A percentile compares a stretch with the other conserved stretches of the same genome.
phyloP scores from a whole-genome alignment of 176 grass and related monocot genomes.

The Typha latifolia region DNA sequence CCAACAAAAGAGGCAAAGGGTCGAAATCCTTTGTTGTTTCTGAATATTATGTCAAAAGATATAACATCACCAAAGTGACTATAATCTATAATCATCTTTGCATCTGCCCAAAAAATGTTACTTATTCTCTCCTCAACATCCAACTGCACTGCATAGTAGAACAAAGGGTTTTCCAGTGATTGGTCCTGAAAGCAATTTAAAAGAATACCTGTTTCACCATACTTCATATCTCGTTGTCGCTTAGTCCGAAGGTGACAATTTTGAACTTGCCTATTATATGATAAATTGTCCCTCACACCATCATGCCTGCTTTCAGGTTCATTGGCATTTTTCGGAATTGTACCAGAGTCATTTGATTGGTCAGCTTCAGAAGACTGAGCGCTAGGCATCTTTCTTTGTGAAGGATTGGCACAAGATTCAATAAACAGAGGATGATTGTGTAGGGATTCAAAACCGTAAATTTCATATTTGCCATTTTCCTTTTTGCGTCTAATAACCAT shows the following conservation, averaged over 20 bases:
- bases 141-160: conserved; percentile 49
- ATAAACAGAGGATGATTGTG: conserved; percentile 45
- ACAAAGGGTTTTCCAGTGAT: conserved; percentile 30
- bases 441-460: conserved; percentile 37
- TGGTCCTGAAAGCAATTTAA: conserved; percentile 41
- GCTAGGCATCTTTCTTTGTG: conserved; percentile 17
- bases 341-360: neutral
- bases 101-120: conserved; percentile 50
- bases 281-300: conserved; percentile 3
- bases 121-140: conserved; percentile 42
- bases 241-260: conserved; percentile 24
- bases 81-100: conserved; percentile 44
- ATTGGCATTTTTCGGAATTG: neutral
- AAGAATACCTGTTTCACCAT: conserved; percentile 35
- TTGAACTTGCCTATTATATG: neutral
- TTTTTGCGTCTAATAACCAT: conserved; percentile 42
- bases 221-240: conserved; percentile 30
- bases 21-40: conserved; percentile 20
- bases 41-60: conserved; percentile 34
- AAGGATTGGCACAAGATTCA: conserved; percentile 21
- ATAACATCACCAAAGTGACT: conserved; percentile 42
- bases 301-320: neutral
- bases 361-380: conserved; percentile 12
- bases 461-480: conserved; percentile 22
- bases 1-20: conserved; percentile 54